These are phyloP conservation scores for Sporisorium exsertum DNA, from an alignment of 1,284 basidiomycete species.

Conservation along the genomic window DNA sequence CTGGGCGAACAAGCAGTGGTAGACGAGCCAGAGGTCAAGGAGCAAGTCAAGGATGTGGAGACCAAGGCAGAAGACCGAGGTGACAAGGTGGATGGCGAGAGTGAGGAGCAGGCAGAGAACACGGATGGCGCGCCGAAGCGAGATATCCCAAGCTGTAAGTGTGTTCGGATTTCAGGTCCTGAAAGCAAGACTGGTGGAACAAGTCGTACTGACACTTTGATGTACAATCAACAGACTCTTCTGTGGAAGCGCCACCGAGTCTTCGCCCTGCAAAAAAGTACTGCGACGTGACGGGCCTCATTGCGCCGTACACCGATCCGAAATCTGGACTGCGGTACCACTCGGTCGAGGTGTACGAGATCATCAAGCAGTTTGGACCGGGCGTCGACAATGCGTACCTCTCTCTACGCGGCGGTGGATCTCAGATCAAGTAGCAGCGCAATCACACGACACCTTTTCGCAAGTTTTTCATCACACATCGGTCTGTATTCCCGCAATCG, in stretches of 20 bases:
- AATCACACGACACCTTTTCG: too few species aligned
- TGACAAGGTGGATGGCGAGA: not conserved
- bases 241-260: slow-evolving; percentile 86
- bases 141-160: slow-evolving; percentile 40
- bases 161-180: too few species aligned
- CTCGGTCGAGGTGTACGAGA: slow-evolving; percentile 85
- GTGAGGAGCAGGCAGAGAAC: slow-evolving; percentile 1
- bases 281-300: slow-evolving; percentile 87
- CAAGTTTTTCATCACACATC: slow-evolving; percentile 2
- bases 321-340: slow-evolving; percentile 83
- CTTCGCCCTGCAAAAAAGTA: slow-evolving; percentile 81
- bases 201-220: too few species aligned
- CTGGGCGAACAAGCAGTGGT: not conserved
- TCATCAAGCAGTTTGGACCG: slow-evolving; percentile 78
- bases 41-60: not conserved
- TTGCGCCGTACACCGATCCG: slow-evolving; percentile 87
- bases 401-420: slow-evolving; percentile 60
- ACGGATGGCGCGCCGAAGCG: slow-evolving; percentile 21
- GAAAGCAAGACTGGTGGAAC: too few species aligned
- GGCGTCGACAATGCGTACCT: slow-evolving; percentile 66
- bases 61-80: slow-evolving; percentile 1
- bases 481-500: not conserved
- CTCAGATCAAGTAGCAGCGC: slow-evolving; percentile 64
- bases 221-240: too few species aligned
- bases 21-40: not conserved